Evolutionary conservation across 2,329 filamentous ascomycete genomes (phyloP).

Genomic region (Phyllosticta paracitricarpa): DNA sequence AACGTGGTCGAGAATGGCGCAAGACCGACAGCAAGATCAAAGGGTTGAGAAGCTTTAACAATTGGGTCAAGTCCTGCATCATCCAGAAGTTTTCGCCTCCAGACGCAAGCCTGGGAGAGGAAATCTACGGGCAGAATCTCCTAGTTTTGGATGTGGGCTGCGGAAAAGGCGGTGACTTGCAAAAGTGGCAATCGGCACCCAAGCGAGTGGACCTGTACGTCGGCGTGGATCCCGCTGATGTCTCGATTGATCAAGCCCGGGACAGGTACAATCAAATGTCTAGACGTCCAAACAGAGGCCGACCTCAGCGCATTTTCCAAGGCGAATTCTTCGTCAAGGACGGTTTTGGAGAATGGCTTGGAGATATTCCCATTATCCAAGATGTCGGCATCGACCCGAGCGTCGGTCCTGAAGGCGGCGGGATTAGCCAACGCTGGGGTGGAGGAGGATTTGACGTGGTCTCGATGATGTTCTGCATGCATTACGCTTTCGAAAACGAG

Average conservation of each 20-base stretch:
- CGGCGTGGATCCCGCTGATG: constrained; percentile 82
- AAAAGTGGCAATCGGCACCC: constrained; percentile 94
- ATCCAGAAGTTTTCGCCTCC: constrained; percentile 81
- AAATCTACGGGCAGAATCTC: constrained; percentile 41
- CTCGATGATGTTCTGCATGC: constrained; percentile 99
- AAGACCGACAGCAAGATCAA: constrained; percentile 92
- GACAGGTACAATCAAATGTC: constrained; percentile 72
- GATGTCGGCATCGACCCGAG: constrained; percentile 81
- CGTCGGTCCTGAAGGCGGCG: constrained; percentile 45
- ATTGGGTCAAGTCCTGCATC: constrained; percentile 96
- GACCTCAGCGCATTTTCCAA: constrained; percentile 57
- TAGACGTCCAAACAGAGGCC: constrained; percentile 42
- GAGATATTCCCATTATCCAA: constrained; percentile 68
- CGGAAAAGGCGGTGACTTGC: constrained; percentile 89
- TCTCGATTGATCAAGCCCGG: constrained; percentile 82
- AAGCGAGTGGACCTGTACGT: constrained; percentile 88
- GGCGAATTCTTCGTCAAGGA: constrained; percentile 85
- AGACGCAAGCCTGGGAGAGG: constrained; percentile 22
- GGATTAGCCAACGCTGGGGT: constrained; percentile 53
- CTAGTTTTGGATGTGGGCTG: constrained; percentile 90
- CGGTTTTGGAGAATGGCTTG: constrained; percentile 78
- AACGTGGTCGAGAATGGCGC: constrained; percentile 89
- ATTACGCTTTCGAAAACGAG: constrained; percentile 94
- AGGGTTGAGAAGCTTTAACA: constrained; percentile 89
- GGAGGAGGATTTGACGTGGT: constrained; percentile 86